phyloP scores from a whole-genome alignment of 352 stramenopile species.

The Phytophthora brassicae region DNA sequence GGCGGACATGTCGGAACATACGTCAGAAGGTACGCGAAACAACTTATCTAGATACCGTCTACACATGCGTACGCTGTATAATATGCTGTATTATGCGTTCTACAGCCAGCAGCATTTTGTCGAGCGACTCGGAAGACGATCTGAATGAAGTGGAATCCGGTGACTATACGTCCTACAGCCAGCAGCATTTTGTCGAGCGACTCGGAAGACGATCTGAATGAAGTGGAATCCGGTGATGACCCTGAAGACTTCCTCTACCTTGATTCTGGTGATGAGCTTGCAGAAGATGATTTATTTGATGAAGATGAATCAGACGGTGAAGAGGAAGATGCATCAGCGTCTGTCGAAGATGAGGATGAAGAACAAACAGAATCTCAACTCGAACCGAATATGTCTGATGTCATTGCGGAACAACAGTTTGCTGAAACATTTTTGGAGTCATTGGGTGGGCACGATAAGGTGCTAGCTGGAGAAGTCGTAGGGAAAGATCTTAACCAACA shows the following conservation, averaged over 20 bases:
- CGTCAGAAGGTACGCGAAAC: too few relatives aligned
- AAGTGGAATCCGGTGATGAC: background rate
- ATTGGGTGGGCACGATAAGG: background rate
- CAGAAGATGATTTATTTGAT: background rate
- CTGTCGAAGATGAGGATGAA: background rate
- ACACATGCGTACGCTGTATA: too few relatives aligned
- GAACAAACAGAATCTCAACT: too few relatives aligned
- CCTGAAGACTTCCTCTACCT: background rate
- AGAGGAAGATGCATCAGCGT: too few relatives aligned
- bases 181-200: background rate
- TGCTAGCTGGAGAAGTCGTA: background rate
- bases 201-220: background rate
- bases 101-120: background rate
- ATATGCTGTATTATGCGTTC: background rate
- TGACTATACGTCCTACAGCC: background rate
- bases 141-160: background rate
- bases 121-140: background rate
- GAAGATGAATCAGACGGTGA: too few relatives aligned
- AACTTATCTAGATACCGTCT: too few relatives aligned
- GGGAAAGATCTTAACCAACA: background rate
- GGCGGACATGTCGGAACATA: too few relatives aligned
- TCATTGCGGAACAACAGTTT: constrained; percentile 1
- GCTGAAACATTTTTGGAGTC: constrained; percentile 2
- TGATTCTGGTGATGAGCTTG: background rate
- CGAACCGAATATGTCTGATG: background rate